Evolutionary conservation across 176 grass and related monocot species (phyloP), one percentile per base, ranked within the genome.

Genomic region (Oropetium thomaeum): DNA sequence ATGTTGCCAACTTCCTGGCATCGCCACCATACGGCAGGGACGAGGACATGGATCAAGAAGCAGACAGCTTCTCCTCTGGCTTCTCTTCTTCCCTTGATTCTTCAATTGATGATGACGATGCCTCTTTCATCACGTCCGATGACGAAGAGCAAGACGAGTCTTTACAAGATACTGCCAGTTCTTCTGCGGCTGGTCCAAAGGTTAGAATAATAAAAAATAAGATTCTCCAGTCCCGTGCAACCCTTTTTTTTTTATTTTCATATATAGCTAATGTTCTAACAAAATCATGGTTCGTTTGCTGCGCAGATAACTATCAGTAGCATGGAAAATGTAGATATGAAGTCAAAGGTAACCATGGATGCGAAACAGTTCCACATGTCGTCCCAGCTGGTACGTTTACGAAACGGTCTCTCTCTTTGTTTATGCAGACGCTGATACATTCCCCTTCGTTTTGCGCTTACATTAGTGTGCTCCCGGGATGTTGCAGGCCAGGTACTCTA

Each of bases 121-220:
- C 64, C 38, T 84, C 85, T 47, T 78, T 80, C 67, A 65, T 87
- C 85, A 74, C 81, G 5, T 77, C 81, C 4, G 77, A 70, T 5
- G 79, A 67, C 4, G 58, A 55, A 0, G 69, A 78, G 0, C 58
- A 69, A 0, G 90, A 93, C 7, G 84, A 87, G 16, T 87, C 83
- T 17, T 53, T 93, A 15, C 84, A 75, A 78, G 90, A 93, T 68
- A 93, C 90, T 15, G 90, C 90, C 10, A 84, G 71, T 79, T 93
- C 90, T 40, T 83, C 80, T 33, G 67, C 82, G 5, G 77, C 78
- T 75, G 13, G 9, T 17, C 55, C 73, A 64, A 84, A 93, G 87
- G 90, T 93, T 70, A 28, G 61, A 7, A 32, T n/a, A n/a, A n/a
- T n/a, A 53, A 58, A 52, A n/a, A 49, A 49, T 3, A 44, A 73